These are phyloP conservation scores for Orychophragmus violaceus DNA, from an alignment of 345 rosid species.

Conservation along the genomic window DNA sequence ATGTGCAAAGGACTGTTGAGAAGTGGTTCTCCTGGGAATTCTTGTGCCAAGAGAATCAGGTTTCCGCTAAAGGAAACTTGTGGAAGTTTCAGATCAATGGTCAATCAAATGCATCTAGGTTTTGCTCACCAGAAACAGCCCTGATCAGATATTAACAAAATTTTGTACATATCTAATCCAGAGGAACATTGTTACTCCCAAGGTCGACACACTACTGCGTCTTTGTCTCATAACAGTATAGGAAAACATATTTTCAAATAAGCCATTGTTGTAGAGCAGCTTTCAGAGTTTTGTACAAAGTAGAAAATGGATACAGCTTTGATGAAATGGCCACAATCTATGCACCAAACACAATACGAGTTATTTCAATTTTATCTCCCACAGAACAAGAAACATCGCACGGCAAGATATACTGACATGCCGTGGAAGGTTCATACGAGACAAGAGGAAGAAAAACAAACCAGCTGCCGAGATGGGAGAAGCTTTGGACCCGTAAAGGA, in stretches of 20 bases:
- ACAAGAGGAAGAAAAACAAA: no score
- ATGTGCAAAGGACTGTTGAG: constrained; percentile 66
- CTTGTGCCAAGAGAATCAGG: constrained; percentile 69
- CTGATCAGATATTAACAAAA: constrained; percentile 17
- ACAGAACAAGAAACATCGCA: not conserved
- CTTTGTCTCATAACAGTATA: not conserved
- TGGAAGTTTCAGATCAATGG: constrained; percentile 57
- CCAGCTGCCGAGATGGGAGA: no score
- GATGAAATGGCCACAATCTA: not conserved
- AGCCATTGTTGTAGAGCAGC: not conserved
- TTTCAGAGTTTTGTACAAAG: not conserved
- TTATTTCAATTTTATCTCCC: not conserved
- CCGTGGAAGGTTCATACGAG: no score
- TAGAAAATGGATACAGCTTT: not conserved
- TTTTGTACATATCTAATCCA: not conserved
- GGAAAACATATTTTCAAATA: not conserved
- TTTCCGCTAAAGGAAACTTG: constrained; percentile 63
- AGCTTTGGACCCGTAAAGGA: no score
- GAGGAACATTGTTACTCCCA: not conserved
- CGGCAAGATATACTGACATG: no score
- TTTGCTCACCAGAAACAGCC: constrained; percentile 39
- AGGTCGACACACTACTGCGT: not conserved
- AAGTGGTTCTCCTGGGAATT: constrained; percentile 95
- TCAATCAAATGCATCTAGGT: constrained; percentile 45
- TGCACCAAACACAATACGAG: not conserved